Evolutionary conservation across 768 basidiomycete genomes (phyloP).

Genomic region (Stropharia rugosoannulata): DNA sequence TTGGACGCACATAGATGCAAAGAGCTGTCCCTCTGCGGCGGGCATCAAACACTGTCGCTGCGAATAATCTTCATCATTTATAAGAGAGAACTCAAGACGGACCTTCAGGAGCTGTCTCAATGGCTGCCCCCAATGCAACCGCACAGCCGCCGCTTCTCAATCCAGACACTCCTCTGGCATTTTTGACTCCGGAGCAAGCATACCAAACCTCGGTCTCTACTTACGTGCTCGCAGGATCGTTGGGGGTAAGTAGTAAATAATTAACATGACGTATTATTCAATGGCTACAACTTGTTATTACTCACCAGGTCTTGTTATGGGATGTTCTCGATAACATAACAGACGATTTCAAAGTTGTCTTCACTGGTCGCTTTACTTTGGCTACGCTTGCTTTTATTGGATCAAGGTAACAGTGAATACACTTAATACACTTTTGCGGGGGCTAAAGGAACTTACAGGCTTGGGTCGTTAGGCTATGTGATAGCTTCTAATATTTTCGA

Average conservation of each 20-base stretch:
- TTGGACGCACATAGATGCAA: too few relatives aligned
- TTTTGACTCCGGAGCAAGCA: slow-evolving; percentile 23
- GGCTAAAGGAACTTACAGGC: not conserved
- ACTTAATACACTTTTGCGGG: too few relatives aligned
- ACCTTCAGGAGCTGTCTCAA: not conserved
- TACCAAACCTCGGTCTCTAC: slow-evolving; percentile 14
- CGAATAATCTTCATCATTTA: too few relatives aligned
- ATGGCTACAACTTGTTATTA: not conserved
- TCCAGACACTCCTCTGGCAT: slow-evolving; percentile 29
- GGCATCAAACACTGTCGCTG: too few relatives aligned
- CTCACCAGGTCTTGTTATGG: slow-evolving; percentile 8
- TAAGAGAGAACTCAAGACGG: too few relatives aligned
- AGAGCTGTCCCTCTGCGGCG: too few relatives aligned
- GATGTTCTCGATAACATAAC: slow-evolving; percentile 17
- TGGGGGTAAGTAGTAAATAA: not conserved
- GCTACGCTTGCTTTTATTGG: slow-evolving; percentile 19
- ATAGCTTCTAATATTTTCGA: slow-evolving; percentile 6
- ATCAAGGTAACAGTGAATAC: slow-evolving; percentile 11
- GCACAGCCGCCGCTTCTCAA: slow-evolving; percentile 13
- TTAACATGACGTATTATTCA: not conserved
- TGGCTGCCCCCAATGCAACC: slow-evolving; percentile 2
- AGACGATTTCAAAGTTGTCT: slow-evolving; percentile 20
- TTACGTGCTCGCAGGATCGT: slow-evolving; percentile 3
- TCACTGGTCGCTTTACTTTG: slow-evolving; percentile 4
- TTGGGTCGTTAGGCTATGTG: not conserved